Evolutionary conservation across 2,329 filamentous ascomycete species (phyloP), one percentile per base, ranked within the genome.

Genomic region (Neurospora sp.): DNA sequence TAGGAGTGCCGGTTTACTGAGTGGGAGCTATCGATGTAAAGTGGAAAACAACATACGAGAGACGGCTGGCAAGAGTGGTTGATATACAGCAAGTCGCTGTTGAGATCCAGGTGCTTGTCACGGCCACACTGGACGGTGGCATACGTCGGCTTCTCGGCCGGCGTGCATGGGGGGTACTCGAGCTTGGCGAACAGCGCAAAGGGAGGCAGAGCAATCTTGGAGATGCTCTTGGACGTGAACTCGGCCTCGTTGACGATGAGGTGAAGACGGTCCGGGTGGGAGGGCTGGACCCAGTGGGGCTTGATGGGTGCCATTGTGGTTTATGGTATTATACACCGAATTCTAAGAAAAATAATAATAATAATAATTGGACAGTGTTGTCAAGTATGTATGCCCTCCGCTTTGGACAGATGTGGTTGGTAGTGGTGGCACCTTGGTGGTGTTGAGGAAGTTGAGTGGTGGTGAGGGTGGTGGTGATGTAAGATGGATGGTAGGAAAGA

Each of bases 21-120:
- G 23, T 28, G 23, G 3, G 23, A 28, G 23, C 28, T 33, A 33
- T 6, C 5, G 28, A 33, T 5, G 28, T 33, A 6, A 42, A 23
- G n/a, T 15, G 8, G 36, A 13, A 67, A 38, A n/a, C 6, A 38
- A n/a, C 40, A 42, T 72, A 89, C 87, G 71, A 91, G 82, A 76
- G 86, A 87, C 33, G 89, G 89, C 75, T 89, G 87, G 79, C 89
- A 91, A 4, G 86, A 89, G 79, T 91, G 89, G 78, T 91, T 91
- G 74, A 90, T 87, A 79, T 90, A 91, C 66, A 91, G 78, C 76
- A 91, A 77, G 76, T 90, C 88, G 75, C 86, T 89, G 80, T 91
- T 90, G 62, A 91, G 81, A 75, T 87, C 84, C 74, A 90, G 79
- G 77, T 91, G 89, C 70, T 80, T 80, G 73, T 86, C 78, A 69